Evolutionary conservation across 257 asterid species (phyloP).

Genomic region (Scutellaria minor): DNA sequence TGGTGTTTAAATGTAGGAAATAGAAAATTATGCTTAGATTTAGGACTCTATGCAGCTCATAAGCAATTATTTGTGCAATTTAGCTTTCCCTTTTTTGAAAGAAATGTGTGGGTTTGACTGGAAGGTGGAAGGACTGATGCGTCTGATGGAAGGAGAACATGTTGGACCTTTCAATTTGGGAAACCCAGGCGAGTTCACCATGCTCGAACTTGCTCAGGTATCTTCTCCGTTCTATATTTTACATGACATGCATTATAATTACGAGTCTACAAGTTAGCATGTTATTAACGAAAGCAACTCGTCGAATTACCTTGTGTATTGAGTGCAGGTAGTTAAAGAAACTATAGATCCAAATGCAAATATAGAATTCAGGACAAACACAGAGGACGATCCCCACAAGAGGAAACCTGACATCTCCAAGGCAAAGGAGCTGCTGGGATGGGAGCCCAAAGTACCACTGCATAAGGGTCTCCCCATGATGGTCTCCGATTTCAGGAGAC

Average conservation of each 20-base stretch:
- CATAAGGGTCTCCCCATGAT: constrained; percentile 89
- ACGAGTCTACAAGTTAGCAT: no score
- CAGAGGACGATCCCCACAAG: constrained; percentile 98
- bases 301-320: background rate
- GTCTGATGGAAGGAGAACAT: constrained; percentile 98
- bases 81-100: background rate
- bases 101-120: no score
- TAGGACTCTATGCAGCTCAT: no score
- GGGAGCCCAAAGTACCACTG: constrained; percentile 93
- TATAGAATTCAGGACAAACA: constrained; percentile 86
- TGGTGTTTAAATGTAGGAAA: no score
- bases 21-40: no score
- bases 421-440: constrained; percentile 85
- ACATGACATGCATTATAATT: no score
- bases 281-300: background rate
- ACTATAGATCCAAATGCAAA: constrained; percentile 85
- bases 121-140: constrained; percentile 93
- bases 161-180: constrained; percentile 98
- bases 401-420: constrained; percentile 88
- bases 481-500: constrained; percentile 90
- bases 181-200: constrained; percentile 96
- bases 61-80: background rate
- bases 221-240: background rate
- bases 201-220: constrained; percentile 99
- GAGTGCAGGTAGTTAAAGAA: constrained; percentile 83